Evolutionary conservation across 495 filamentous ascomycete genomes (phyloP).

Genomic region (Rostrohypoxylon terebratum): DNA sequence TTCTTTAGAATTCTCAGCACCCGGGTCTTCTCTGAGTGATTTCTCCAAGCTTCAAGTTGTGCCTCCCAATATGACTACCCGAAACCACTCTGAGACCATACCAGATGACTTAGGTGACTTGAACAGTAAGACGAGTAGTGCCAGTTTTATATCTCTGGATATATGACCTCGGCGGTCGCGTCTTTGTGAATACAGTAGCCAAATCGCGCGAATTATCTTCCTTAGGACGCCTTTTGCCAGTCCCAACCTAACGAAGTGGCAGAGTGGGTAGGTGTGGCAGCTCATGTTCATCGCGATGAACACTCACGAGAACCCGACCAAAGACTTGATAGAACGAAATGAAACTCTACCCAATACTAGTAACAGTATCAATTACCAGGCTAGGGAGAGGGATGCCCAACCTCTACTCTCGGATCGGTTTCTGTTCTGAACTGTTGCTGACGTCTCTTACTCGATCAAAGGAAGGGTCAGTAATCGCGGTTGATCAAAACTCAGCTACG

Average conservation of each 20-base stretch:
- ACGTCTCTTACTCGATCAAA: neutral
- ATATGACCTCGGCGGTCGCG: neutral
- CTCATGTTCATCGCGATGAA: neutral
- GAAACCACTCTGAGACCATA: neutral
- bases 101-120: neutral
- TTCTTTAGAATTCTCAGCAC: neutral
- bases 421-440: neutral
- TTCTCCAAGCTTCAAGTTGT: neutral
- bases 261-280: neutral
- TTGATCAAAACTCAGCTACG: neutral
- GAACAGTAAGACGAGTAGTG: neutral
- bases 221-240: neutral
- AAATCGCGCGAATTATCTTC: neutral
- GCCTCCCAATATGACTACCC: neutral
- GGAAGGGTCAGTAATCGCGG: neutral
- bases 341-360: neutral
- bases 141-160: neutral
- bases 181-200: neutral
- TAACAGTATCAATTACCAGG: neutral
- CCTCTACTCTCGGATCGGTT: neutral
- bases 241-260: neutral
- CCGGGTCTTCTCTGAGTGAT: neutral
- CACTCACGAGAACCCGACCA: neutral
- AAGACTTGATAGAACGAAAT: neutral
- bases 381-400: neutral